phyloP scores from a whole-genome alignment of 2,329 filamentous ascomycete genomes.

The Geoglossum cookeanum region DNA sequence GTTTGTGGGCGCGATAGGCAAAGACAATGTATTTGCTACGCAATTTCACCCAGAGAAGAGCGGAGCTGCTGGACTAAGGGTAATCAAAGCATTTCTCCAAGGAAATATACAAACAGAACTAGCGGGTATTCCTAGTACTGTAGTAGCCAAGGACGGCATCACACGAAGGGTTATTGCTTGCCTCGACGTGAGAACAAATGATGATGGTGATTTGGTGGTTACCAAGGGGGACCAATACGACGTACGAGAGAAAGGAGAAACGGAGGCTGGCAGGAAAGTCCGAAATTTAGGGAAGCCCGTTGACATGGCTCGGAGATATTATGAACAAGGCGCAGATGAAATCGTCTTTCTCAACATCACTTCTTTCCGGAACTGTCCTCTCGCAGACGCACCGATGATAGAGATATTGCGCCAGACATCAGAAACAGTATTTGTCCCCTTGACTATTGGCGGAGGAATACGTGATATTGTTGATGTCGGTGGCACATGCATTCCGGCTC shows the following conservation, averaged over 20 bases:
- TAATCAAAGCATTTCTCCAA: conserved; percentile 72
- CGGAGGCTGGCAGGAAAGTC: conserved; percentile 40
- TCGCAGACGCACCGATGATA: conserved; percentile 88
- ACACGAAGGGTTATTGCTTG: conserved; percentile 93
- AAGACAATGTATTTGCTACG: conserved; percentile 70
- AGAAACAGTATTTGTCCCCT: conserved; percentile 81
- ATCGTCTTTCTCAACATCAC: conserved; percentile 98
- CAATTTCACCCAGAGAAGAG: conserved; percentile 99
- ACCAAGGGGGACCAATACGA: conserved; percentile 99
- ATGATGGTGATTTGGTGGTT: conserved; percentile 84
- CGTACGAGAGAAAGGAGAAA: conserved; percentile 65
- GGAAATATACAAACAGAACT: conserved; percentile 41
- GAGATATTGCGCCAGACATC: conserved; percentile 77
- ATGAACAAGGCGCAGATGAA: conserved; percentile 91
- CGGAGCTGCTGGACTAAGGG: conserved; percentile 67
- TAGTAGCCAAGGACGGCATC: conserved; percentile 40
- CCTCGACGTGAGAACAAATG: conserved; percentile 86
- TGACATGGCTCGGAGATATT: conserved; percentile 83
- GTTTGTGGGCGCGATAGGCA: conserved; percentile 79
- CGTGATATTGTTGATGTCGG: conserved; percentile 81
- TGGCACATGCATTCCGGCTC: conserved; percentile 66
- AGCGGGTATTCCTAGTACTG: conserved; percentile 15
- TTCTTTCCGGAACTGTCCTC: conserved; percentile 83
- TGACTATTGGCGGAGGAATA: conserved; percentile 92
- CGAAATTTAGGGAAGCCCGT: conserved; percentile 94